phyloP scores from a whole-genome alignment of 768 basidiomycete genomes.

The Mycena pura region DNA sequence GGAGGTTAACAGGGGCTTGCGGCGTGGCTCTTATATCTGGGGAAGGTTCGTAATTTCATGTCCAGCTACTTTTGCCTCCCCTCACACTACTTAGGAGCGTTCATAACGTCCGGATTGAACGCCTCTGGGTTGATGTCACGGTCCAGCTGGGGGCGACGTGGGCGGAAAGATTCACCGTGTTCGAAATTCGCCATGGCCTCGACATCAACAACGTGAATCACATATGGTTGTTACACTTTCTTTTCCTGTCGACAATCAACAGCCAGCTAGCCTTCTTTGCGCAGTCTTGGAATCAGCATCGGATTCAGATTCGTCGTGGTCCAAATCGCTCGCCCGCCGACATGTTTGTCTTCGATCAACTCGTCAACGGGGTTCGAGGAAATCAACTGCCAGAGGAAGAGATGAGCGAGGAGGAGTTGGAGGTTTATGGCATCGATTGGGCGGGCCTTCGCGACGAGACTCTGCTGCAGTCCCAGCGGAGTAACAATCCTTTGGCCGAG shows the following conservation, averaged over 20 bases:
- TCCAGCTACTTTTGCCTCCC: neutral
- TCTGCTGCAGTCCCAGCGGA: constrained; percentile 5
- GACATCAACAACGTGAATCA: constrained; percentile 35
- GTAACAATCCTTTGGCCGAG: constrained; percentile 10
- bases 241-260: constrained; percentile 44
- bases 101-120: constrained; percentile 47
- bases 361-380: constrained; percentile 37
- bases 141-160: constrained; percentile 41
- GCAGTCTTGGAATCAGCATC: constrained; percentile 44
- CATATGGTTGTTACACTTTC: constrained; percentile 48
- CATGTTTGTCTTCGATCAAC: constrained; percentile 41
- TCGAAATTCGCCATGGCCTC: constrained; percentile 40
- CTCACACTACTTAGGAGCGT: constrained; percentile 39
- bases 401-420: constrained; percentile 16
- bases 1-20: neutral
- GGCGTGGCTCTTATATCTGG: neutral
- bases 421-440: constrained; percentile 27
- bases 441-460: constrained; percentile 11
- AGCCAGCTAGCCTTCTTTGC: constrained; percentile 39
- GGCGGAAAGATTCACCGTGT: constrained; percentile 42
- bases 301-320: constrained; percentile 27
- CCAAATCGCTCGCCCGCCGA: constrained; percentile 30
- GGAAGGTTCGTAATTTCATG: neutral
- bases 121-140: constrained; percentile 47
- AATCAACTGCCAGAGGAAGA: constrained; percentile 16